A percentile compares a stretch with the other conserved stretches of the same genome.
phyloP scores from a whole-genome alignment of 768 basidiomycete genomes.

The Imleria badia region DNA sequence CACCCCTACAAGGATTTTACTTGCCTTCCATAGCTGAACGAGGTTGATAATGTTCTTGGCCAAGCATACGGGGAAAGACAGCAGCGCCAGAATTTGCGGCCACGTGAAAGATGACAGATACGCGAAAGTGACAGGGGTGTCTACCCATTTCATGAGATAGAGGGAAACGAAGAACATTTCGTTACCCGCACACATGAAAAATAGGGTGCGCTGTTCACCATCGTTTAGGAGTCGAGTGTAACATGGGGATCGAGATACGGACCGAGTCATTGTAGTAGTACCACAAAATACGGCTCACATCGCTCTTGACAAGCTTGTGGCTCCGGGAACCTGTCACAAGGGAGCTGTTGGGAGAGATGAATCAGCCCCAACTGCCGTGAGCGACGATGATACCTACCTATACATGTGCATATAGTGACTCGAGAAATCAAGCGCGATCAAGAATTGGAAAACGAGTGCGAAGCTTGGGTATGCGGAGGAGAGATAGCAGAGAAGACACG shows the following conservation, averaged over 20 bases:
- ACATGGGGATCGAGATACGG: slow-evolving; percentile 32
- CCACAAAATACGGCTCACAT: slow-evolving; percentile 90
- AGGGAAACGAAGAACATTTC: slow-evolving; percentile 94
- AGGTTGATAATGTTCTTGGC: slow-evolving; percentile 91
- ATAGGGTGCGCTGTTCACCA: slow-evolving; percentile 67
- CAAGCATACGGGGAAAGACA: slow-evolving; percentile 66
- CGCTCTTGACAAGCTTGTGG: slow-evolving; percentile 90
- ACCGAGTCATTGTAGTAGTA: slow-evolving; percentile 94
- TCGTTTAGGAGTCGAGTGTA: not conserved
- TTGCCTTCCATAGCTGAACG: slow-evolving; percentile 98
- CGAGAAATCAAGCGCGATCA: slow-evolving; percentile 96
- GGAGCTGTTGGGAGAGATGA: slow-evolving; percentile 53
- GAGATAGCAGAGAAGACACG: slow-evolving; percentile 91
- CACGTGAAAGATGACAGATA: slow-evolving; percentile 53
- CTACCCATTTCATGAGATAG: slow-evolving; percentile 88
- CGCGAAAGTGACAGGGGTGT: slow-evolving; percentile 55
- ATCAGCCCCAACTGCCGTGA: slow-evolving; percentile 2
- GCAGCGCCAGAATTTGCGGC: slow-evolving; percentile 66
- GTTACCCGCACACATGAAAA: slow-evolving; percentile 92
- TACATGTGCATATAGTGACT: slow-evolving; percentile 99
- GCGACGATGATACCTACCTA: slow-evolving; percentile 52
- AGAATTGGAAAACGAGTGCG: slow-evolving; percentile 86
- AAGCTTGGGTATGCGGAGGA: slow-evolving; percentile 85
- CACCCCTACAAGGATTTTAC: slow-evolving; percentile 90
- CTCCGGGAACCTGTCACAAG: slow-evolving; percentile 91